Evolutionary conservation across 2,329 filamentous ascomycete genomes (phyloP).

Genomic region (Scytalidium lignicola): DNA sequence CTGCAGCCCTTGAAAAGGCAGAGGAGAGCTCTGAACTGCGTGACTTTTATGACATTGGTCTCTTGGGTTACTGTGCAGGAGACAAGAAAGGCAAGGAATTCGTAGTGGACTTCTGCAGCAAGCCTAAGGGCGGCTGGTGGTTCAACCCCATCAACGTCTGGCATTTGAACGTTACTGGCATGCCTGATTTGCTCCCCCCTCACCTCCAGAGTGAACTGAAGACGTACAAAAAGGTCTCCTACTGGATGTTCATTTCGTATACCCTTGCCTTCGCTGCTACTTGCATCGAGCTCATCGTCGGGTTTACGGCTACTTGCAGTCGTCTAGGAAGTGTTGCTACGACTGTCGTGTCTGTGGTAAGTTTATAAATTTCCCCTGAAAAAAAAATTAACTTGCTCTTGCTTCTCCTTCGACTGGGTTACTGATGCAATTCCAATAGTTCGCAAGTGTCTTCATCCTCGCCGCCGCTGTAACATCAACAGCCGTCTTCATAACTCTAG

Average conservation of each 20-base stretch:
- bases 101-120: slow-evolving; percentile 41
- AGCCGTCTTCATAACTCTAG: slow-evolving; percentile 59
- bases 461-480: slow-evolving; percentile 53
- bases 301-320: slow-evolving; percentile 23
- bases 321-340: slow-evolving; percentile 54
- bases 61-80: slow-evolving; percentile 91
- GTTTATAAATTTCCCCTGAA: too few relatives aligned
- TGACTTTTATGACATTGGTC: slow-evolving; percentile 87
- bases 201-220: slow-evolving; percentile 53
- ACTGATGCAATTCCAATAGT: not conserved
- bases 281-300: slow-evolving; percentile 29
- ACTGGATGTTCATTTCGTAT: slow-evolving; percentile 45
- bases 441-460: slow-evolving; percentile 21
- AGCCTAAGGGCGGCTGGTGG: slow-evolving; percentile 50
- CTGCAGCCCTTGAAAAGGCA: slow-evolving; percentile 13
- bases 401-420: too few relatives aligned
- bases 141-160: slow-evolving; percentile 57
- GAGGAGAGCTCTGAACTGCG: slow-evolving; percentile 32
- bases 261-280: slow-evolving; percentile 56
- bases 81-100: slow-evolving; percentile 44
- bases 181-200: slow-evolving; percentile 34
- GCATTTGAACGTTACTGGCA: slow-evolving; percentile 37
- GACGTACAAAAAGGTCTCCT: slow-evolving; percentile 43
- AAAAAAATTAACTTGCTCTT: too few relatives aligned
- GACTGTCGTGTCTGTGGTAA: slow-evolving; percentile 46